These are phyloP conservation scores for Cyberlindnera amylophila DNA, from an alignment of 805 yeast genomes.

Conservation along the genomic window DNA sequence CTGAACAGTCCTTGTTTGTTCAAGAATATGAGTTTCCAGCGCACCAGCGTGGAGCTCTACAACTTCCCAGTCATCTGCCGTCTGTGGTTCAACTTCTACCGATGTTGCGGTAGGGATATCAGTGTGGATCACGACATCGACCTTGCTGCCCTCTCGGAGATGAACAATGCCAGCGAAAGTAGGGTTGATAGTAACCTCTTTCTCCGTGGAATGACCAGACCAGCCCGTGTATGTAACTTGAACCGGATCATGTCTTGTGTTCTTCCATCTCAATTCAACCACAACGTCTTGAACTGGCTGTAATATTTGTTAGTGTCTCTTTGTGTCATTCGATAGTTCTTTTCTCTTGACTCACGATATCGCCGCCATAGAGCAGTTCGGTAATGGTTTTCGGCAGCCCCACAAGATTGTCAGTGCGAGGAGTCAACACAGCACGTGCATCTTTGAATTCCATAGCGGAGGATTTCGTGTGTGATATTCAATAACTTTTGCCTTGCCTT, in stretches of 20 bases:
- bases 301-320: slow-evolving; percentile 7
- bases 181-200: slow-evolving; percentile 60
- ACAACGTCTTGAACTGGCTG: slow-evolving; percentile 51
- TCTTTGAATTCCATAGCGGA: slow-evolving; percentile 12
- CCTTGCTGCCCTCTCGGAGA: slow-evolving; percentile 38
- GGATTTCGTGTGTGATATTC: too few relatives aligned
- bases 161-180: slow-evolving; percentile 52
- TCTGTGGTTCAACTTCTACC: slow-evolving; percentile 73
- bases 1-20: slow-evolving; percentile 76
- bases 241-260: slow-evolving; percentile 23
- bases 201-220: slow-evolving; percentile 48
- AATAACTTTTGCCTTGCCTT: too few relatives aligned
- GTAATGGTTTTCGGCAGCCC: slow-evolving; percentile 5
- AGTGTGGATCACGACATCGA: slow-evolving; percentile 44
- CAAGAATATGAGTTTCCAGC: slow-evolving; percentile 68
- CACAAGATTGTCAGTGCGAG: slow-evolving; percentile 10
- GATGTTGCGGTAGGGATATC: slow-evolving; percentile 51
- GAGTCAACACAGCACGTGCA: slow-evolving; percentile 1
- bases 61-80: slow-evolving; percentile 84
- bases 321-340: neutral
- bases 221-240: slow-evolving; percentile 51
- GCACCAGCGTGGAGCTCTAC: slow-evolving; percentile 77
- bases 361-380: slow-evolving; percentile 40
- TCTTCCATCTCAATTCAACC: slow-evolving; percentile 40
- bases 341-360: slow-evolving; percentile 36